phyloP scores from a whole-genome alignment of 1,284 basidiomycete genomes.

The Apiotrichum akiyoshidainum region DNA sequence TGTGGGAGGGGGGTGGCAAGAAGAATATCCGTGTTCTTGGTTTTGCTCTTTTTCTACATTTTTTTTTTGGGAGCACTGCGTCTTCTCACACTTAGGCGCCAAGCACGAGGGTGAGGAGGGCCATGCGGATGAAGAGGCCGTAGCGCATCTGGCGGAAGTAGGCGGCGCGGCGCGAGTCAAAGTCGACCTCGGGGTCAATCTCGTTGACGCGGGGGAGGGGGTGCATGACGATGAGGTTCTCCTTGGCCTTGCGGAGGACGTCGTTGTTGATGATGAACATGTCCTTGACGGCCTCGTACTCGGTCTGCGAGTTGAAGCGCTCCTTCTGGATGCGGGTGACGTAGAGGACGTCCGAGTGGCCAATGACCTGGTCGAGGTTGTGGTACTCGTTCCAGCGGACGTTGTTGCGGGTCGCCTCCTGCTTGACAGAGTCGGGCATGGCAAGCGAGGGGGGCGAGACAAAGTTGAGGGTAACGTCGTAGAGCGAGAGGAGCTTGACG shows the following conservation, averaged over 20 bases:
- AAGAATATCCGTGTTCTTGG: not conserved
- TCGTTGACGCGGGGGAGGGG: constrained; percentile 92
- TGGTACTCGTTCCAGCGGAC: constrained; percentile 74
- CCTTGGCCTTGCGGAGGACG: constrained; percentile 83
- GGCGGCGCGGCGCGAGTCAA: constrained; percentile 86
- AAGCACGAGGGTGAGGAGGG: constrained; percentile 67
- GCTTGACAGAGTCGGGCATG: constrained; percentile 86
- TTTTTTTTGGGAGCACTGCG: not conserved
- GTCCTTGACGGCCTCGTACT: constrained; percentile 90
- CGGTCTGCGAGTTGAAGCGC: constrained; percentile 74
- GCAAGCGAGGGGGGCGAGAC: constrained; percentile 85
- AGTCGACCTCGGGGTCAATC: constrained; percentile 98
- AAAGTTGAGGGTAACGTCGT: constrained; percentile 90
- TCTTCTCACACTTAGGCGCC: constrained; percentile 32
- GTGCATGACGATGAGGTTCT: constrained; percentile 98
- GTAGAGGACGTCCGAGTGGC: constrained; percentile 94
- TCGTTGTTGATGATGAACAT: constrained; percentile 93
- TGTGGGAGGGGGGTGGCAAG: not conserved
- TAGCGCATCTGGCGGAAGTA: constrained; percentile 99
- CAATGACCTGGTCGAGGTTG: constrained; percentile 82
- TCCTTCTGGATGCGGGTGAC: constrained; percentile 96
- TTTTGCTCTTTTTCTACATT: not conserved
- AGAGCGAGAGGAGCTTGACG: constrained; percentile 85
- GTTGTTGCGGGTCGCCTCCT: constrained; percentile 78
- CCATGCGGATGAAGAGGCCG: constrained; percentile 86